These are phyloP conservation scores for Ophidiomyces ophidiicola DNA, from an alignment of 2,329 filamentous ascomycete genomes.

Conservation along the genomic window DNA sequence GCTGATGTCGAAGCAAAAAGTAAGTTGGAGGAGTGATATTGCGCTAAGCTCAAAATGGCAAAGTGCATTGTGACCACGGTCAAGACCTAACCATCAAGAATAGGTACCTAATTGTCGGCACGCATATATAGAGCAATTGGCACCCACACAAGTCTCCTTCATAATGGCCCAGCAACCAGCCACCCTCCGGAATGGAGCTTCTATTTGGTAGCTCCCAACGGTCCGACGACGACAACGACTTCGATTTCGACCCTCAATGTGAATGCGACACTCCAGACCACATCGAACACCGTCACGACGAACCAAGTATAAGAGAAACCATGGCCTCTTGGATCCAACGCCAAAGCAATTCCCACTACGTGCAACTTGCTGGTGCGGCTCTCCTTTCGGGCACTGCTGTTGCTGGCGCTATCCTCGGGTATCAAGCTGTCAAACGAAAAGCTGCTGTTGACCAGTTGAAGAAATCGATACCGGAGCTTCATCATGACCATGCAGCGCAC, in stretches of 20 bases:
- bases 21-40: no score
- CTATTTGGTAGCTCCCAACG: constrained; percentile 1
- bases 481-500: constrained; percentile 40
- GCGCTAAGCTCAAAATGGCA: neutral
- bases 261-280: neutral
- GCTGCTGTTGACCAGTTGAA: constrained; percentile 48
- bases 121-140: constrained; percentile 1
- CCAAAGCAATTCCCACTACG: constrained; percentile 30
- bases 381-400: constrained; percentile 35
- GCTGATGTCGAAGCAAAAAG: no score
- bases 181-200: neutral
- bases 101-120: constrained; percentile 3
- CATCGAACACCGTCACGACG: neutral
- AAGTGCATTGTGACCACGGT: neutral
- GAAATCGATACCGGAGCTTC: constrained; percentile 45
- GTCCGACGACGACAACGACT: neutral
- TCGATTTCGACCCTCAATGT: neutral
- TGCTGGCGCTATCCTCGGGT: constrained; percentile 43
- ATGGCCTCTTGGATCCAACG: constrained; percentile 37
- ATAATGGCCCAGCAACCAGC: constrained; percentile 1
- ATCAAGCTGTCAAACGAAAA: constrained; percentile 44
- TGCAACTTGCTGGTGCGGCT: constrained; percentile 33
- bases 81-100: no score
- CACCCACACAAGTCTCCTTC: neutral
- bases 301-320: constrained; percentile 10